Evolutionary conservation across 441 rosid species (phyloP).

Genomic region (Rhodomyrtus psidioides): DNA sequence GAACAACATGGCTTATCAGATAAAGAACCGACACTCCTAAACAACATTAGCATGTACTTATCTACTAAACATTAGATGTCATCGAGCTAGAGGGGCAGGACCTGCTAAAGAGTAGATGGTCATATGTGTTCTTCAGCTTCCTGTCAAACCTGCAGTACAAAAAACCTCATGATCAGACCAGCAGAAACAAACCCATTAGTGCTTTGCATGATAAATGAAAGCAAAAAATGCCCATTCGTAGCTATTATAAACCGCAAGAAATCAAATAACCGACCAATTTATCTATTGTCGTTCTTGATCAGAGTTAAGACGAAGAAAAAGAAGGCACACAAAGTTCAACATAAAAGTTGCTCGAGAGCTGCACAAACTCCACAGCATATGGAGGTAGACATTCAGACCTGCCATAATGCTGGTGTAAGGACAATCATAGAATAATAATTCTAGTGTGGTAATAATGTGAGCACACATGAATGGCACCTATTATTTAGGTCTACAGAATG

Average conservation of each 20-base stretch:
- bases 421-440: not conserved
- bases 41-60: not conserved
- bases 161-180: not conserved
- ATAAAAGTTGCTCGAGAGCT: not conserved
- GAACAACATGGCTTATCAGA: not conserved
- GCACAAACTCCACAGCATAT: not conserved
- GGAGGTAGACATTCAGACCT: not conserved
- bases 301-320: not conserved
- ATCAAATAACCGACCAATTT: not conserved
- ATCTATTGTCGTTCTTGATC: not conserved
- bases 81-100: constrained; percentile 4
- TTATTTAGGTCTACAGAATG: not conserved
- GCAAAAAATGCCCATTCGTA: not conserved
- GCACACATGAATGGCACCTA: not conserved
- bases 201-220: not conserved
- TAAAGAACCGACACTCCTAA: not conserved
- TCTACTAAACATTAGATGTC: not conserved
- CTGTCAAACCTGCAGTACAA: constrained; percentile 70
- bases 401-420: not conserved
- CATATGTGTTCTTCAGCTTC: constrained; percentile 79
- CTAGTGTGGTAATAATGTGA: not conserved
- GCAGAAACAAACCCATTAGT: not conserved
- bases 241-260: not conserved
- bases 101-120: constrained; percentile 97
- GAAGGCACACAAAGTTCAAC: not conserved